Evolutionary conservation across 768 basidiomycete species (phyloP).

Genomic region (Tylopilus subfusipes): DNA sequence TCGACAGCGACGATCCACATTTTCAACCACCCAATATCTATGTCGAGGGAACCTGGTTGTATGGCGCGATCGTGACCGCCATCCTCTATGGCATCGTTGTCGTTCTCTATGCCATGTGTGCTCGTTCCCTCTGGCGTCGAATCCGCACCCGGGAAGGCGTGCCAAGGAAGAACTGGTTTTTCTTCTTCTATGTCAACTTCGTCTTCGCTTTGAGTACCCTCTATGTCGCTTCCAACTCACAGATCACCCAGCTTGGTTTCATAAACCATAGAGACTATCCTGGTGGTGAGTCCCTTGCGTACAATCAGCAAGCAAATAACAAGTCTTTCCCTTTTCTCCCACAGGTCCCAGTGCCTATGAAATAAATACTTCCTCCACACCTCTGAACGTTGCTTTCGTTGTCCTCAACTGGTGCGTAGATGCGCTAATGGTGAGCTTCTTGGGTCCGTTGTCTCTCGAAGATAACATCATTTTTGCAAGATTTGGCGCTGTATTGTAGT

Average conservation of each 20-base stretch:
- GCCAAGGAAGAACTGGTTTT: conserved; percentile 23
- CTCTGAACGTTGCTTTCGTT: conserved; percentile 30
- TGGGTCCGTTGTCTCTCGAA: neutral
- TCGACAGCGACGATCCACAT: conserved; percentile 1
- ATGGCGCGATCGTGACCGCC: conserved; percentile 28
- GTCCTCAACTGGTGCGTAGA: conserved; percentile 32
- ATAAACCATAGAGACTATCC: conserved; percentile 32
- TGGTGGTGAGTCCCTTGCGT: conserved; percentile 18
- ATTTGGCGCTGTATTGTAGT: conserved; percentile 34
- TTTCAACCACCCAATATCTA: conserved; percentile 14
- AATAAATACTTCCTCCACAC: conserved; percentile 21
- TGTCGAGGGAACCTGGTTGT: conserved; percentile 29
- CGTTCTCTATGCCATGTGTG: conserved; percentile 25
- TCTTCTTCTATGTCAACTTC: conserved; percentile 29
- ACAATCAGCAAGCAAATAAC: neutral
- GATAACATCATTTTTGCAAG: conserved; percentile 9
- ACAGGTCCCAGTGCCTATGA: conserved; percentile 28
- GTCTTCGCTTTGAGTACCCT: conserved; percentile 29
- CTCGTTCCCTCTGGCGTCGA: conserved; percentile 25
- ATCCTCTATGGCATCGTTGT: conserved; percentile 29
- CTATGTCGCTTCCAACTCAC: conserved; percentile 22
- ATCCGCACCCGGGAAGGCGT: conserved; percentile 10
- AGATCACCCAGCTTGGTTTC: conserved; percentile 30
- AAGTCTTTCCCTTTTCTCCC: no score
- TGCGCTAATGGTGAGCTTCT: conserved; percentile 25